Evolutionary conservation across 1,284 basidiomycete genomes (phyloP).

Genomic region (Kalmanozyma brasiliensis): DNA sequence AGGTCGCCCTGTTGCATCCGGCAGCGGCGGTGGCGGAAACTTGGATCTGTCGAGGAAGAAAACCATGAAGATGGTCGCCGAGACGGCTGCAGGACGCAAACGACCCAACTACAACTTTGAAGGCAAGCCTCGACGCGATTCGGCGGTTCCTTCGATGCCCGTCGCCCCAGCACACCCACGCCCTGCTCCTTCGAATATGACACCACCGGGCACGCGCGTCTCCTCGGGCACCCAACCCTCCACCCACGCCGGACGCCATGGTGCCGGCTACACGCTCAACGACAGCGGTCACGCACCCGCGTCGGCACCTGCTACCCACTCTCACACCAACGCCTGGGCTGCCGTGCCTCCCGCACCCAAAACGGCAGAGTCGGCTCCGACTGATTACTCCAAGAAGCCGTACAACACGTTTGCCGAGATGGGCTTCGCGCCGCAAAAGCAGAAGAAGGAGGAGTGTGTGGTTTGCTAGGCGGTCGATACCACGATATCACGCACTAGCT

Average conservation of each 20-base stretch:
- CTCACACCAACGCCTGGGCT: neutral
- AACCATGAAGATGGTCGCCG: conserved; percentile 61
- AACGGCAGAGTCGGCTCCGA: conserved; percentile 11
- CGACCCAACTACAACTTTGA: conserved; percentile 29
- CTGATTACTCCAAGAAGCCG: conserved; percentile 66
- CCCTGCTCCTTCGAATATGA: neutral
- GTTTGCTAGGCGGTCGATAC: conserved; percentile 14
- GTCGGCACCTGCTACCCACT: neutral
- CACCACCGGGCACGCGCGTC: conserved; percentile 13
- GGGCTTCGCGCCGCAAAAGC: conserved; percentile 81
- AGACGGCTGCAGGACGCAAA: conserved; percentile 36
- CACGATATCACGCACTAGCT: neutral
- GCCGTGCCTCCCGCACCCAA: conserved; percentile 7
- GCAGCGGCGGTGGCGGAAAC: conserved; percentile 7
- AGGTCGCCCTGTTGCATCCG: conserved; percentile 8
- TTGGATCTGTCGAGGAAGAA: conserved; percentile 47
- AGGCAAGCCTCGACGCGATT: conserved; percentile 1
- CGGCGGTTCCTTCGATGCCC: conserved; percentile 1
- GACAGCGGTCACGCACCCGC: conserved; percentile 7
- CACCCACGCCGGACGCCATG: conserved; percentile 8
- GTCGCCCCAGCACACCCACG: neutral
- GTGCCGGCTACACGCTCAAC: conserved; percentile 12
- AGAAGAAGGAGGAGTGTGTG: conserved; percentile 80
- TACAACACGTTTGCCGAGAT: conserved; percentile 90
- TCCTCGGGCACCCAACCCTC: conserved; percentile 23